Evolutionary conservation across 2,329 filamentous ascomycete genomes (phyloP).

Genomic region (Cercospora janseana): DNA sequence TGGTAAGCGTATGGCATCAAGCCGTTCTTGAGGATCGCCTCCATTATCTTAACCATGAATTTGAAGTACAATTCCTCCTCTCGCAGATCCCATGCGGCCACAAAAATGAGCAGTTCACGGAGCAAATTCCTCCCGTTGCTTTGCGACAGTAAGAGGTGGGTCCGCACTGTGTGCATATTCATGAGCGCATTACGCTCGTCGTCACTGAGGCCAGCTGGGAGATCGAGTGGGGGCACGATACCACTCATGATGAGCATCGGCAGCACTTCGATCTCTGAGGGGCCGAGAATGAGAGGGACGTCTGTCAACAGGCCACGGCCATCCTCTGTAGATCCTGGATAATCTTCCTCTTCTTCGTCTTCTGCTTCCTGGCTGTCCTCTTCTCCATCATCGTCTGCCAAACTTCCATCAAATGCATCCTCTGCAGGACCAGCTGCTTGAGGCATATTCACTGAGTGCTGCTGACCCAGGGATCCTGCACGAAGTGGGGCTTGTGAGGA

Average conservation of each 20-base stretch:
- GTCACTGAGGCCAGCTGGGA: slow-evolving; percentile 41
- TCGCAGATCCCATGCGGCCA: slow-evolving; percentile 93
- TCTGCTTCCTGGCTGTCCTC: slow-evolving; percentile 66
- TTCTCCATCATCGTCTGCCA: slow-evolving; percentile 44
- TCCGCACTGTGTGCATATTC: slow-evolving; percentile 86
- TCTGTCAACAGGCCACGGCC: slow-evolving; percentile 84
- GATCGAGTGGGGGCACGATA: slow-evolving; percentile 75
- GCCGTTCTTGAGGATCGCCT: slow-evolving; percentile 84
- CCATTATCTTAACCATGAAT: slow-evolving; percentile 92
- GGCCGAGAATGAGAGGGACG: slow-evolving; percentile 89
- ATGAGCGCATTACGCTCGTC: slow-evolving; percentile 59
- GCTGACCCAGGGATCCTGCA: neutral
- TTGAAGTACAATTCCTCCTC: slow-evolving; percentile 95
- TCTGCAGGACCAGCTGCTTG: slow-evolving; percentile 18
- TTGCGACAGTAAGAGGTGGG: slow-evolving; percentile 82
- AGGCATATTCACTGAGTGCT: neutral
- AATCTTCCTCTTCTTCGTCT: slow-evolving; percentile 72
- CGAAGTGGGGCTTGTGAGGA: neutral
- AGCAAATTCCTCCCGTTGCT: slow-evolving; percentile 88
- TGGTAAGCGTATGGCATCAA: slow-evolving; percentile 91
- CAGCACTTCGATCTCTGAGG: slow-evolving; percentile 90
- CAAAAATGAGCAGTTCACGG: slow-evolving; percentile 89
- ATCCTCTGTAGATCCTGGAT: slow-evolving; percentile 60
- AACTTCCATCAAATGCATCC: slow-evolving; percentile 22
- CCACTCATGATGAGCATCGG: slow-evolving; percentile 98